phyloP scores from a whole-genome alignment of 2,329 filamentous ascomycete species.

The Fusarium sacchari region DNA sequence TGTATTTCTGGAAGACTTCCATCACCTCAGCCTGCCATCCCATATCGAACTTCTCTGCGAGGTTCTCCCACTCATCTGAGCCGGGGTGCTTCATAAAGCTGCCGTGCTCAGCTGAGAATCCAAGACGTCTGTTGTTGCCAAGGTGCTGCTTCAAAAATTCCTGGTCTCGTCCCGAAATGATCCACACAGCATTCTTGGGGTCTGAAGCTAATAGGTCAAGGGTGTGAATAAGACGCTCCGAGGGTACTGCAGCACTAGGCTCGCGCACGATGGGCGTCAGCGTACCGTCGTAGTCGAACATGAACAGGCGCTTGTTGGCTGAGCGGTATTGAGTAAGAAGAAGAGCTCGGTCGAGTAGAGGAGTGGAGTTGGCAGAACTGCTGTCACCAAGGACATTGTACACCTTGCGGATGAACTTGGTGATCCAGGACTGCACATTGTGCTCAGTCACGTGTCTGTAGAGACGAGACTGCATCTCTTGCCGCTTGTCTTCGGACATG shows the following conservation, averaged over 20 bases:
- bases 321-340: conserved; percentile 79
- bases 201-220: conserved; percentile 84
- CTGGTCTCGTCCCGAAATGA: conserved; percentile 94
- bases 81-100: conserved; percentile 91
- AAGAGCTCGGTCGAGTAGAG: conserved; percentile 78
- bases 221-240: conserved; percentile 81
- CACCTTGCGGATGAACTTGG: conserved; percentile 79
- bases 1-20: conserved; percentile 86
- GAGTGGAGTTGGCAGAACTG: conserved; percentile 79
- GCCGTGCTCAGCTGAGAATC: conserved; percentile 96
- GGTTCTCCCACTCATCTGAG: conserved; percentile 83
- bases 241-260: conserved; percentile 87
- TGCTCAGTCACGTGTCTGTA: conserved; percentile 87
- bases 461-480: conserved; percentile 76
- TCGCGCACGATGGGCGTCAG: conserved; percentile 95
- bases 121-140: conserved; percentile 87
- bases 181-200: conserved; percentile 91
- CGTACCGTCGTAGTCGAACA: conserved; percentile 99
- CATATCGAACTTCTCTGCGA: conserved; percentile 90
- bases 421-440: conserved; percentile 88
- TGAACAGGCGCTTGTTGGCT: conserved; percentile 85
- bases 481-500: conserved; percentile 74
- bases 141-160: conserved; percentile 90
- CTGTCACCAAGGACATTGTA: conserved; percentile 83
- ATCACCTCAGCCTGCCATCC: conserved; percentile 89